phyloP scores from a whole-genome alignment of 2,329 filamentous ascomycete species.

The Fusarium sp. region DNA sequence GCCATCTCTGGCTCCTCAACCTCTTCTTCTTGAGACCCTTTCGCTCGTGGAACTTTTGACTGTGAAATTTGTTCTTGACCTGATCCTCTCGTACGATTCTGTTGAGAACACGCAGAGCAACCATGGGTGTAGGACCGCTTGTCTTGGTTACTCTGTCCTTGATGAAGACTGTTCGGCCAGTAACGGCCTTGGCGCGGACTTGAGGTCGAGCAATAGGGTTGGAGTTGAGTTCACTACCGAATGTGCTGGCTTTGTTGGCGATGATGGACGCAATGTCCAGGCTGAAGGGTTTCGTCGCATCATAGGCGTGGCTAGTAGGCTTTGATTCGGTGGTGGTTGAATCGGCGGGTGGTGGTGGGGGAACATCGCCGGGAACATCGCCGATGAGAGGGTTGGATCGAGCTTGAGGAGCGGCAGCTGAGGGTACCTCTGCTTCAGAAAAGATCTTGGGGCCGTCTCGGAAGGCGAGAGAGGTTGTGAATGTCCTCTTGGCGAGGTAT shows the following conservation, averaged over 20 bases:
- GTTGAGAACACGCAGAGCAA: constrained; percentile 57
- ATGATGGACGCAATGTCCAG: constrained; percentile 53
- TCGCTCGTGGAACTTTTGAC: constrained; percentile 79
- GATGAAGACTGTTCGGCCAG: constrained; percentile 54
- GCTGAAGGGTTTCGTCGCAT: constrained; percentile 41
- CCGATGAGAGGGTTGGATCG: constrained; percentile 16
- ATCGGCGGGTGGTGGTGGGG: constrained; percentile 23
- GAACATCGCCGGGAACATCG: constrained; percentile 8
- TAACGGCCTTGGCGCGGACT: constrained; percentile 49
- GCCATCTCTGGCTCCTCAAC: constrained; percentile 75
- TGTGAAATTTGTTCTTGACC: constrained; percentile 64
- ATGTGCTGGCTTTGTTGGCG: constrained; percentile 45
- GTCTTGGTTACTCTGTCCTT: constrained; percentile 43
- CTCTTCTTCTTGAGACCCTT: constrained; percentile 82
- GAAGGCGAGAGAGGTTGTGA: constrained; percentile 49
- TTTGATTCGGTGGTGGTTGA: constrained; percentile 1
- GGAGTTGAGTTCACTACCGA: constrained; percentile 19
- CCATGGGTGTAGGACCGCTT: constrained; percentile 54
- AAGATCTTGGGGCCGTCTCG: constrained; percentile 34
- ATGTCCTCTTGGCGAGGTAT: constrained; percentile 41
- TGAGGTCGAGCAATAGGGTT: constrained; percentile 46
- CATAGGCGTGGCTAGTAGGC: constrained; percentile 38
- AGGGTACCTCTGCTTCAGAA: constrained; percentile 3
- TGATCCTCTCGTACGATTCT: constrained; percentile 61
- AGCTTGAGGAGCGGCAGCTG: constrained; percentile 1